Conservation (phyloP, 1,284 basidiomycete species). For the Grifola frondosa region DNA sequence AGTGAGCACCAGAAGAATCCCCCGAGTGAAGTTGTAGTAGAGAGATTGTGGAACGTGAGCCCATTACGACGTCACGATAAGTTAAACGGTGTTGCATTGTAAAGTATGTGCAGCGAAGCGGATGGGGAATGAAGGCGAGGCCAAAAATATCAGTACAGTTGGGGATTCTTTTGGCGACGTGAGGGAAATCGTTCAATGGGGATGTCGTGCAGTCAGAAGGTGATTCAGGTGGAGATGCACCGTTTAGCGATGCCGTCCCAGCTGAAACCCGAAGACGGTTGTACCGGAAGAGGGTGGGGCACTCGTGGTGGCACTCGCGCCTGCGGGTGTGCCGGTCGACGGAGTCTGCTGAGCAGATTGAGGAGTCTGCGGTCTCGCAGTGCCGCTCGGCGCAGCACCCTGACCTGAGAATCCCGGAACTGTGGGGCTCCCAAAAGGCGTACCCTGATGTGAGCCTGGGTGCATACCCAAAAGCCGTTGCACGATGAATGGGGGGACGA, state of each 20-base stretch:
- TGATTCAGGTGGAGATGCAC: neutral
- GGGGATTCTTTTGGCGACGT: slow-evolving; percentile 4
- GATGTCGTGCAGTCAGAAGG: slow-evolving; percentile 4
- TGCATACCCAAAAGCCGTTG: slow-evolving; percentile 41
- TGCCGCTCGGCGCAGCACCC: slow-evolving; percentile 5
- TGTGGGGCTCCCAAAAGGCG: slow-evolving; percentile 24
- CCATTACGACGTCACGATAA: slow-evolving; percentile 23
- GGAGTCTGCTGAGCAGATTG: neutral
- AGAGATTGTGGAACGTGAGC: slow-evolving; percentile 20
- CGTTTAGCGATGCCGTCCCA: slow-evolving; percentile 18
- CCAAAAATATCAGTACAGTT: neutral
- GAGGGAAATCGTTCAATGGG: slow-evolving; percentile 9
- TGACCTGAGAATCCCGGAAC: slow-evolving; percentile 16
- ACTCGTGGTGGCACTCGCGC: slow-evolving; percentile 1
- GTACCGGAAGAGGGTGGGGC: slow-evolving; percentile 10
- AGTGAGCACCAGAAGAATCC: too few species aligned
- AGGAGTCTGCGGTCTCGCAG: neutral
- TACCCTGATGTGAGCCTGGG: slow-evolving; percentile 15
- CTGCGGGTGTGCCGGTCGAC: neutral
- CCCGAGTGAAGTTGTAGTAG: too few species aligned
- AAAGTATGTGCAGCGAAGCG: slow-evolving; percentile 17
- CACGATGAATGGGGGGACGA: slow-evolving; percentile 33
- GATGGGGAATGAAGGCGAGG: slow-evolving; percentile 1
- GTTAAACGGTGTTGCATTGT: slow-evolving; percentile 15
- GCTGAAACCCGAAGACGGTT: slow-evolving; percentile 21